Conservation (phyloP, 495 filamentous ascomycete genomes). For the Penicillium silybi region DNA sequence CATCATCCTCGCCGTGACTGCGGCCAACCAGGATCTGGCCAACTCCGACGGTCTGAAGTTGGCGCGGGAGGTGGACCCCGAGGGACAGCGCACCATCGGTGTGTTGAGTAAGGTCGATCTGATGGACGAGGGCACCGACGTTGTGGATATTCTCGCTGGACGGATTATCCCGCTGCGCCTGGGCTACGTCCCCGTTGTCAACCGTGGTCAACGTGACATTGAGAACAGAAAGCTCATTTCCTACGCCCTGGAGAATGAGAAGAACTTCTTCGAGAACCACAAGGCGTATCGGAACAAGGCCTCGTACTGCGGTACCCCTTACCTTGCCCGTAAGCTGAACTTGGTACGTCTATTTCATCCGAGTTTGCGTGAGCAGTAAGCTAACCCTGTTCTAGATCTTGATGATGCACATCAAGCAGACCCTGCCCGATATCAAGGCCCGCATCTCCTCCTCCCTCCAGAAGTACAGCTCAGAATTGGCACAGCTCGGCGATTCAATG, state of each 20-base stretch:
- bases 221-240: conserved; percentile 93
- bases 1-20: conserved; percentile 94
- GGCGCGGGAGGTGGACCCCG: conserved; percentile 94
- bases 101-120: conserved; percentile 98
- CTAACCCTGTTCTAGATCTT: conserved; percentile 59
- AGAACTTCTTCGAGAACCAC: conserved; percentile 97
- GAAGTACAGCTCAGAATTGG: conserved; percentile 83
- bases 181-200: conserved; percentile 98
- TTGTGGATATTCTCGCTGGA: conserved; percentile 97
- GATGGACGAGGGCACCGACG: conserved; percentile 99
- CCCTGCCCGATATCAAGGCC: conserved; percentile 95
- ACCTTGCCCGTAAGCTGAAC: conserved; percentile 94
- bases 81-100: conserved; percentile 97
- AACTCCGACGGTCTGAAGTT: conserved; percentile 98
- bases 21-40: conserved; percentile 94
- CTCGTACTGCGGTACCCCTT: conserved; percentile 97
- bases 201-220: conserved; percentile 98
- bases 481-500: conserved; percentile 85
- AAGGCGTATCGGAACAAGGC: conserved; percentile 98
- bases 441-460: conserved; percentile 88
- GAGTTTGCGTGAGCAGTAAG: background rate
- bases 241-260: conserved; percentile 91
- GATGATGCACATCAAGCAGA: conserved; percentile 99
- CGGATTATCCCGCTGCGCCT: conserved; percentile 94
- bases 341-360: conserved; percentile 48